These are phyloP conservation scores for Cicer bijugum DNA, from an alignment of 306 rosid genomes.

Conservation along the genomic window DNA sequence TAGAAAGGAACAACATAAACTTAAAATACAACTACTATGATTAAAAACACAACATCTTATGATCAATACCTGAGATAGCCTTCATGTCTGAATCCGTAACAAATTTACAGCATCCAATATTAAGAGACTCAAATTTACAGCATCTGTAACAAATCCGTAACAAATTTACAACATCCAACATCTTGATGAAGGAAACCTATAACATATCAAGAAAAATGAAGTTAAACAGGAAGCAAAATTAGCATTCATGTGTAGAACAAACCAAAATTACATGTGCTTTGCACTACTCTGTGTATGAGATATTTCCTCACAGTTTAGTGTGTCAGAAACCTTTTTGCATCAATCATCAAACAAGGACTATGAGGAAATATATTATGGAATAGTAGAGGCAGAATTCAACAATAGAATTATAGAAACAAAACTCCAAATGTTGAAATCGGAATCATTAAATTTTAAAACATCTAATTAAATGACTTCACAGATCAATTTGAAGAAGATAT, in stretches of 20 bases:
- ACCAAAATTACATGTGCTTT: neutral
- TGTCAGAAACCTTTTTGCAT: slow-evolving; percentile 5
- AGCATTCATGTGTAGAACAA: no score
- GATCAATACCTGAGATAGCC: slow-evolving; percentile 63
- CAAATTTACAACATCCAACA: no score
- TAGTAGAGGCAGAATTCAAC: slow-evolving; percentile 1
- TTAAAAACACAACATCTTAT: slow-evolving; percentile 11
- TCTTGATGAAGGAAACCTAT: no score
- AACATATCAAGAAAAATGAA: no score
- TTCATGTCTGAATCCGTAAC: slow-evolving; percentile 64
- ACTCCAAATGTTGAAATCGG: slow-evolving; percentile 7
- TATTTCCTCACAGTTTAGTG: neutral
- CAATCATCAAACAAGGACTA: slow-evolving; percentile 22
- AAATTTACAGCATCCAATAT: slow-evolving; percentile 68
- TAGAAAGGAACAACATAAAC: slow-evolving; percentile 20
- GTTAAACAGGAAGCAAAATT: no score
- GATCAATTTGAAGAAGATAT: slow-evolving; percentile 12
- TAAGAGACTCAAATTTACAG: slow-evolving; percentile 66
- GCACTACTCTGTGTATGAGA: slow-evolving; percentile 31
- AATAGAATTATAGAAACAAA: slow-evolving; percentile 15
- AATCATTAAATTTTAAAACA: neutral
- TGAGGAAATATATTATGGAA: slow-evolving; percentile 1
- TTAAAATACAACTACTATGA: neutral
- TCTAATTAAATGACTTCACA: neutral
- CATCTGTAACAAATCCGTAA: no score